A percentile compares a stretch with the other conserved stretches of the same genome.
phyloP scores from a whole-genome alignment of 2,329 filamentous ascomycete genomes.

The Fusarium sp. region DNA sequence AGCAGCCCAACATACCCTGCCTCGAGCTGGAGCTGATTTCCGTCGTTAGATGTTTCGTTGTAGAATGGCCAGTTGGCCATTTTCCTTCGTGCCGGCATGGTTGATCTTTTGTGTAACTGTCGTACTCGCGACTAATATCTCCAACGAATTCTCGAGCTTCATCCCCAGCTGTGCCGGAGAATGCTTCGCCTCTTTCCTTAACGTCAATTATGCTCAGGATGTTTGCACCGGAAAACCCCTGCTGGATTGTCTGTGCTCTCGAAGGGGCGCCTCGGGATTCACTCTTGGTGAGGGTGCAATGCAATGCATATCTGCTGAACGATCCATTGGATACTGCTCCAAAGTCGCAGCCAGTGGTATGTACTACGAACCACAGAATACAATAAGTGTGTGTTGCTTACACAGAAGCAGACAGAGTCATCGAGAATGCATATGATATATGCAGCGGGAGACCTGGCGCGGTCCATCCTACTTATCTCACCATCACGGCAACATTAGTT shows the following conservation, averaged over 20 bases:
- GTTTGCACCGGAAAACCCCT: constrained; percentile 61
- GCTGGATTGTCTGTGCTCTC: constrained; percentile 71
- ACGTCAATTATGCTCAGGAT: constrained; percentile 62
- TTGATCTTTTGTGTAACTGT: constrained; percentile 43
- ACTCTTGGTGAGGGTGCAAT: constrained; percentile 78
- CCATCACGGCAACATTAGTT: constrained; percentile 66
- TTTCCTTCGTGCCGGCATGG: constrained; percentile 43
- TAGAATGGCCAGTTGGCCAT: constrained; percentile 55
- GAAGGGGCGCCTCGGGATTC: constrained; percentile 66
- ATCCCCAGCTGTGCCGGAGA: constrained; percentile 67
- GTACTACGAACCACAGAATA: constrained; percentile 10
- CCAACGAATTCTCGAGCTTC: constrained; percentile 51
- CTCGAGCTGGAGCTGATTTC: constrained; percentile 4
- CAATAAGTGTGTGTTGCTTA: constrained; percentile 18
- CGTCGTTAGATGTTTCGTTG: constrained; percentile 51
- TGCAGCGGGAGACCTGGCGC: constrained; percentile 62
- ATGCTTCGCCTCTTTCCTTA: constrained; percentile 72
- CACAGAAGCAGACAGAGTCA: constrained; percentile 47
- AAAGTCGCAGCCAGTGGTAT: constrained; percentile 52
- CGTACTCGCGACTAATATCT: constrained; percentile 45
- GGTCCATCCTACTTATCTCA: constrained; percentile 64
- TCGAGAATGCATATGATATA: constrained; percentile 65
- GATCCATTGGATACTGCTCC: constrained; percentile 60
- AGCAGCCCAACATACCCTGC: neutral
- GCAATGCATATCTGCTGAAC: constrained; percentile 70